Evolutionary conservation across 495 filamentous ascomycete genomes (phyloP).

Genomic region (Elasticomyces elasticus): DNA sequence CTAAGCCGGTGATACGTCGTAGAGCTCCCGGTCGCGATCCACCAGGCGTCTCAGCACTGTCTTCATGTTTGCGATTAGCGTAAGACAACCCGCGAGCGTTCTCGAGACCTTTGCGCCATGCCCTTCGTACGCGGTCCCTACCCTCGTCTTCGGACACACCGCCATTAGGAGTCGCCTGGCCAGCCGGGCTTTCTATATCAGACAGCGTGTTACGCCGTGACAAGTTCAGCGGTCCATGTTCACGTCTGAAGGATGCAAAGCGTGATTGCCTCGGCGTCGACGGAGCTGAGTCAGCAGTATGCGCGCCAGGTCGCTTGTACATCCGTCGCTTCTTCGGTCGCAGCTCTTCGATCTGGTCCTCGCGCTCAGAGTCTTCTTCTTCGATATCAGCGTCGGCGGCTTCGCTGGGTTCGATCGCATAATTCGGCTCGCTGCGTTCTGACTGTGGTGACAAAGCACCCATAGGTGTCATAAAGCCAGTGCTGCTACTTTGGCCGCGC

Average conservation of each 20-base stretch:
- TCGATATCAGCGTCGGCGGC: constrained; percentile 34
- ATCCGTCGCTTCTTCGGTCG: constrained; percentile 25
- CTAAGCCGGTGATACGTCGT: constrained; percentile 61
- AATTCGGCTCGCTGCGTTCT: constrained; percentile 20
- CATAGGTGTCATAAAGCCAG: constrained; percentile 22
- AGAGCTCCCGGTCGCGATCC: constrained; percentile 49
- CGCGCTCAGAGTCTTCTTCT: constrained; percentile 30
- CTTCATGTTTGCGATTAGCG: constrained; percentile 27
- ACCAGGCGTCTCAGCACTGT: constrained; percentile 39
- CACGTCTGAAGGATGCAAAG: constrained; percentile 23
- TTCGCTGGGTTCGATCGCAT: constrained; percentile 22
- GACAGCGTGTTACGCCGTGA: constrained; percentile 51
- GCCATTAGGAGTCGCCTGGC: constrained; percentile 51
- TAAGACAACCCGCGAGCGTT: constrained; percentile 49
- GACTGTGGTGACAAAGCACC: constrained; percentile 21
- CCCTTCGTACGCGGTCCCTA: constrained; percentile 55
- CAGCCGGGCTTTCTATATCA: constrained; percentile 55
- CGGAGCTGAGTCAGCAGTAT: constrained; percentile 46
- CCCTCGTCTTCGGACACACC: constrained; percentile 86
- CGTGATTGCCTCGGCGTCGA: constrained; percentile 44
- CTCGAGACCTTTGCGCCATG: constrained; percentile 47
- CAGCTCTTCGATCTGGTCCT: constrained; percentile 17
- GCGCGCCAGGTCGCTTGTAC: constrained; percentile 25
- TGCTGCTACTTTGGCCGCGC: constrained; percentile 27
- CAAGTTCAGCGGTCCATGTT: constrained; percentile 20